Percentiles rank a stretch among this genome's conserved stretches.
These are phyloP conservation scores for Scleroderma bovista DNA, from an alignment of 768 basidiomycete species.

Conservation along the genomic window DNA sequence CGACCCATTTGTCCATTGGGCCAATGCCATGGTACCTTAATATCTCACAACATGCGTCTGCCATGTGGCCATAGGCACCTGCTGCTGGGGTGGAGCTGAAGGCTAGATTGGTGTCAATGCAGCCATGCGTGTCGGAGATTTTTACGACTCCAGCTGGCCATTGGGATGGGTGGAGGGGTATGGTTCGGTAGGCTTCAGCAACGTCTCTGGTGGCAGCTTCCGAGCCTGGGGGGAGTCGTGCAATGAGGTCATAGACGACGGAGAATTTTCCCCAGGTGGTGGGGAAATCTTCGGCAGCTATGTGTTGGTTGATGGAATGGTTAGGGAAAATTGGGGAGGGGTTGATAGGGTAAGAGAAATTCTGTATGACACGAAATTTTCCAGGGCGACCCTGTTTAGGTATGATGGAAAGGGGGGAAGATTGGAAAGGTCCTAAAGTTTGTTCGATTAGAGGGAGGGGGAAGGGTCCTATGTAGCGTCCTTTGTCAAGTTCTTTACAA, in stretches of 20 bases:
- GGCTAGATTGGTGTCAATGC: neutral
- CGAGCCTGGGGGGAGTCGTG: conserved; percentile 23
- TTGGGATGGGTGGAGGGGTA: conserved; percentile 24
- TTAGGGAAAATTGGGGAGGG: neutral
- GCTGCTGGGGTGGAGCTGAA: neutral
- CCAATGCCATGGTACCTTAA: conserved; percentile 1
- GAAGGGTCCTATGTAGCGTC: conserved; percentile 31
- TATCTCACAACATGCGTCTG: conserved; percentile 2
- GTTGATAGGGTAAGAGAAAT: conserved; percentile 23
- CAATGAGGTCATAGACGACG: neutral
- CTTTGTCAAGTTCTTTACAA: conserved; percentile 9
- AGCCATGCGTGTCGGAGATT: conserved; percentile 13
- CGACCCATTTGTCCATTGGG: neutral
- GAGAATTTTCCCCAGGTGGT: conserved; percentile 10
- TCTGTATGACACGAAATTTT: conserved; percentile 32
- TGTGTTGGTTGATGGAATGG: neutral
- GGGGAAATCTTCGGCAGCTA: neutral
- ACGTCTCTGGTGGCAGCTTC: conserved; percentile 29
- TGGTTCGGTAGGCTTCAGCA: conserved; percentile 28
- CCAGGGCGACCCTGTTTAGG: conserved; percentile 30
- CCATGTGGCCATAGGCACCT: neutral
- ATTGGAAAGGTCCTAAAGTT: conserved; percentile 34
- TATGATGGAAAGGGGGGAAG: conserved; percentile 30
- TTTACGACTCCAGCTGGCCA: conserved; percentile 23
- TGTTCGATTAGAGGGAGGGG: conserved; percentile 17